Conservation (phyloP, 1,284 basidiomycete genomes). For the Tilletia setariae region DNA sequence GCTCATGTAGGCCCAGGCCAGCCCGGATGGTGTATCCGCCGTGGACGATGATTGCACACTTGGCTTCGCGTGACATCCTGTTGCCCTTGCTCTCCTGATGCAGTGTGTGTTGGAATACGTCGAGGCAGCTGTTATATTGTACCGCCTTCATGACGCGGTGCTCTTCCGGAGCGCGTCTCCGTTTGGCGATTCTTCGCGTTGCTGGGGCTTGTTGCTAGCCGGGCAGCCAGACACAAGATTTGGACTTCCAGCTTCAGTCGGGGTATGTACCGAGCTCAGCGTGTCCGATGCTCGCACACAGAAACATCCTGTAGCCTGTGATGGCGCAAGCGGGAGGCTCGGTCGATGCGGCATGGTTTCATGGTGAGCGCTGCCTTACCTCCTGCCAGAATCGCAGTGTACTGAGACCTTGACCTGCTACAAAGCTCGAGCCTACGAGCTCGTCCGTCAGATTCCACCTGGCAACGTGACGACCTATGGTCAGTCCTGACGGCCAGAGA, state of each 20-base stretch:
- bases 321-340: background rate
- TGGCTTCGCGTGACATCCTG: slow-evolving; percentile 68
- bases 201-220: no score
- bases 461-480: slow-evolving; percentile 48
- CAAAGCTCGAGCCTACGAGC: slow-evolving; percentile 10
- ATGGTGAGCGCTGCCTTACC: background rate
- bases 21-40: slow-evolving; percentile 70
- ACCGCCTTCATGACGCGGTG: no score
- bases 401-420: background rate
- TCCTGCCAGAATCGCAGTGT: no score
- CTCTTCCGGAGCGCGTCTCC: no score
- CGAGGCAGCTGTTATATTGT: no score
- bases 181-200: no score
- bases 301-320: no score
- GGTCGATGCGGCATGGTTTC: slow-evolving; percentile 14
- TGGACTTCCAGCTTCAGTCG: no score
- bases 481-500: background rate
- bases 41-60: slow-evolving; percentile 76
- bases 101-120: no score
- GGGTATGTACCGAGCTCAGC: no score
- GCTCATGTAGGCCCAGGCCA: slow-evolving; percentile 74
- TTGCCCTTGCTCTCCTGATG: background rate
- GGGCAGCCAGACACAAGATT: no score
- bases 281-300: no score
- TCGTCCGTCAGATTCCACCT: background rate